Evolutionary conservation across 2,329 filamentous ascomycete species (phyloP).

Genomic region (Microsporum ferrugineum): DNA sequence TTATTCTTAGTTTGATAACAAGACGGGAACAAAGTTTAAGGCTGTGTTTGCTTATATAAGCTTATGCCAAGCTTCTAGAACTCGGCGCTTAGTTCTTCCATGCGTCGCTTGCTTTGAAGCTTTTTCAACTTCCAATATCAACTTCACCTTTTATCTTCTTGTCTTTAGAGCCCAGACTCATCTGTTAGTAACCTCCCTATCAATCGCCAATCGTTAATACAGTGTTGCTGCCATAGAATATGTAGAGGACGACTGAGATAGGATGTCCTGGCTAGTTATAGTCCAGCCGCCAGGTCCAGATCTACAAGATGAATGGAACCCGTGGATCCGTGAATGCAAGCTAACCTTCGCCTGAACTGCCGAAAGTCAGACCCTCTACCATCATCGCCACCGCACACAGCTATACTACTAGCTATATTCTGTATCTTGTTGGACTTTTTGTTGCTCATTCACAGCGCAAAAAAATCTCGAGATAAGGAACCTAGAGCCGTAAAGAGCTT

Average conservation of each 20-base stretch:
- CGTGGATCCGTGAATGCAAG: background rate
- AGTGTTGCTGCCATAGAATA: background rate
- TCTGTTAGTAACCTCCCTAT: background rate
- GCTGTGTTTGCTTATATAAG: background rate
- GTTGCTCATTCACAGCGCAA: background rate
- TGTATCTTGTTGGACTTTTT: background rate
- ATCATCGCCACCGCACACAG: background rate
- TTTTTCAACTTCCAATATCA: background rate
- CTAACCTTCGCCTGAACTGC: conserved; percentile 2
- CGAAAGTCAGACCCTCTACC: conserved; percentile 1
- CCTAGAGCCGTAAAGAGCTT: background rate
- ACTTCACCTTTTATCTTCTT: background rate
- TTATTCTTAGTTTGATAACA: background rate
- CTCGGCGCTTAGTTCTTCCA: background rate
- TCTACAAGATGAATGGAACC: conserved; percentile 1
- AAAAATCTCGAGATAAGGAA: background rate
- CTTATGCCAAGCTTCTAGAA: background rate
- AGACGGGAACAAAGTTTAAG: background rate
- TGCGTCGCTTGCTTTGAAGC: background rate
- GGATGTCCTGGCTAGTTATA: background rate
- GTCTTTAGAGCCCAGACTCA: background rate
- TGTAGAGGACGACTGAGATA: background rate
- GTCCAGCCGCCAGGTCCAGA: background rate
- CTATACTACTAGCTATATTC: background rate
- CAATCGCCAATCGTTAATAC: background rate